These are phyloP conservation scores for Hsuehochloa calcarea DNA, from an alignment of 176 grass and related monocot genomes.

Conservation along the genomic window DNA sequence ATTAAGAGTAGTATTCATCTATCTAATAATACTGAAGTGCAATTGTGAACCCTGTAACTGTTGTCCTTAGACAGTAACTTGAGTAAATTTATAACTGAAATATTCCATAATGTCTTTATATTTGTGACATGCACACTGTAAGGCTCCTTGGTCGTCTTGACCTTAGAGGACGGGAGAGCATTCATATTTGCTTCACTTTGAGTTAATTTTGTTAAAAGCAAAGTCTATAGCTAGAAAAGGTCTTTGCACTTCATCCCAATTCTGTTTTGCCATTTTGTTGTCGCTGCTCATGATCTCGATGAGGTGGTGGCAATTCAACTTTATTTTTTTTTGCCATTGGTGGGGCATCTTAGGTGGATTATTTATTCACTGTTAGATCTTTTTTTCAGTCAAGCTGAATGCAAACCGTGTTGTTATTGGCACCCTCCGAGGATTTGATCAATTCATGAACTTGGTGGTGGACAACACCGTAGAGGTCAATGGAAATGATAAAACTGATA, in stretches of 20 bases:
- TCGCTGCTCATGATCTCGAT: background rate
- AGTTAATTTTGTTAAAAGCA: background rate
- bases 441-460: conserved; percentile 92
- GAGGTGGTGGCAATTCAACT: background rate
- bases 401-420: conserved; percentile 74
- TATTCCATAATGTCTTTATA: background rate
- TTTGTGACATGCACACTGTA: background rate
- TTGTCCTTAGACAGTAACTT: background rate
- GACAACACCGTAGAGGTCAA: conserved; percentile 81
- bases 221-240: no score
- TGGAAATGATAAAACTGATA: conserved; percentile 77
- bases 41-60: background rate
- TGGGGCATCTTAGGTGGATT: background rate
- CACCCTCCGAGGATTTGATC: conserved; percentile 78
- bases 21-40: background rate
- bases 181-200: background rate
- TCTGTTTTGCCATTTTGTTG: background rate
- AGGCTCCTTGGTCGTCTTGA: no score
- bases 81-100: background rate
- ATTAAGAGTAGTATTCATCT: background rate
- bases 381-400: conserved; percentile 76
- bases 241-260: background rate
- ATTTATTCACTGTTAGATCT: background rate
- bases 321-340: background rate
- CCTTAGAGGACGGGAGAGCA: background rate